Percentiles rank a stretch among this genome's conserved stretches.
Conservation (phyloP, 2,329 filamentous ascomycete genomes). For the Fusarium hainanense region DNA sequence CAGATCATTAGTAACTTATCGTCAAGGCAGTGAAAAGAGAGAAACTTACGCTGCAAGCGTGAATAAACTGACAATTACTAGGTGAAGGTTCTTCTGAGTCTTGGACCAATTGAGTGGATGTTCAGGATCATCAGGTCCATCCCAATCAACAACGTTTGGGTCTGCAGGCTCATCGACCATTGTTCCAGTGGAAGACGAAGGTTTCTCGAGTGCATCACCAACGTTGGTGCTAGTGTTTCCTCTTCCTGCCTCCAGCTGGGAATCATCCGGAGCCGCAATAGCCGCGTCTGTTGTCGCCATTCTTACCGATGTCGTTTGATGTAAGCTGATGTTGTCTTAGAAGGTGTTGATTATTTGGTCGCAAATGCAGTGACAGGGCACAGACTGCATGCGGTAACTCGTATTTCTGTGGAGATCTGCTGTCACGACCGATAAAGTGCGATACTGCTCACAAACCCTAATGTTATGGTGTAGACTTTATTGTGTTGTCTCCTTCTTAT, state of each 20-base stretch:
- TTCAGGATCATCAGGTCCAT: conserved; percentile 63
- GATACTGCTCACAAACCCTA: not conserved
- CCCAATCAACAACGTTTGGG: conserved; percentile 67
- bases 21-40: not conserved
- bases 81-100: conserved; percentile 54
- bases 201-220: not conserved
- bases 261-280: not conserved
- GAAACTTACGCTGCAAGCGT: conserved; percentile 45
- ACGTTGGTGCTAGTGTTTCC: too few species aligned
- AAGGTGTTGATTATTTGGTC: not conserved
- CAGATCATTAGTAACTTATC: not conserved
- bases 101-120: conserved; percentile 75
- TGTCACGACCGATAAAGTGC: not conserved
- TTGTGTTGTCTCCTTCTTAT: not conserved
- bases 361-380: not conserved
- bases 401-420: not conserved
- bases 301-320: not conserved
- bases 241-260: not conserved
- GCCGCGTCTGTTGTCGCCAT: not conserved
- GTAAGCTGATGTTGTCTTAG: not conserved
- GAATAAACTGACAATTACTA: conserved; percentile 60
- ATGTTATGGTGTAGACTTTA: not conserved
- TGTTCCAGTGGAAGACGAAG: not conserved
- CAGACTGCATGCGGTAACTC: not conserved
- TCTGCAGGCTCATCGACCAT: not conserved